These are phyloP conservation scores for Wallacemonas sp. DNA, from an alignment of 208 protist genomes.

Conservation along the genomic window DNA sequence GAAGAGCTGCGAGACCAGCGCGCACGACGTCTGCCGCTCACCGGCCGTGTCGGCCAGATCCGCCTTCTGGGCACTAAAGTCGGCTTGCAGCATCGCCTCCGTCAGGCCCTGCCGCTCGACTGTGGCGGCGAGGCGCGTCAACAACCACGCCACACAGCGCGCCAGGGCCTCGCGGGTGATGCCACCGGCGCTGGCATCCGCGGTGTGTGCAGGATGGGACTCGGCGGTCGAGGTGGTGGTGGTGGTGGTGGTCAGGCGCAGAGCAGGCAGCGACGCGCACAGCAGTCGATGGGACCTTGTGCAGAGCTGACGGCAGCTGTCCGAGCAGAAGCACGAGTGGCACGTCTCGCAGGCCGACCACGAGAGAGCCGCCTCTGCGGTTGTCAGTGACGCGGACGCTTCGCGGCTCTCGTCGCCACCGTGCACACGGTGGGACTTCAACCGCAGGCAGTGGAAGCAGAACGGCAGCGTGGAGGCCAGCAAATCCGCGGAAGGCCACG, in stretches of 20 bases:
- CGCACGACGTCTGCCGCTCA: slow-evolving; percentile 10
- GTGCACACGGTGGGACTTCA: slow-evolving; percentile 15
- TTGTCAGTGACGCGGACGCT: not conserved
- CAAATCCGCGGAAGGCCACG: slow-evolving; percentile 56
- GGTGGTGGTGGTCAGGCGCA: slow-evolving; percentile 23
- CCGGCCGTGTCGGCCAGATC: not conserved
- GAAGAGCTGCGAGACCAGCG: slow-evolving; percentile 66
- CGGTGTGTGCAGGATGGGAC: not conserved
- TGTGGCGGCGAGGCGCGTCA: slow-evolving; percentile 41
- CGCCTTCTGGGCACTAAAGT: slow-evolving; percentile 19
- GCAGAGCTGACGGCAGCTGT: slow-evolving; percentile 36
- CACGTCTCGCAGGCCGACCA: slow-evolving; percentile 41
- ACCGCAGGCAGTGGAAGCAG: slow-evolving; percentile 76
- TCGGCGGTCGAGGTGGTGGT: not conserved
- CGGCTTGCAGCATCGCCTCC: slow-evolving; percentile 40
- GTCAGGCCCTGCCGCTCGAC: slow-evolving; percentile 52
- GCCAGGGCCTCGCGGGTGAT: slow-evolving; percentile 74
- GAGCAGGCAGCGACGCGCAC: slow-evolving; percentile 34
- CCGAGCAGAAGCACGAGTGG: slow-evolving; percentile 63
- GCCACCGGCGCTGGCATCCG: not conserved
- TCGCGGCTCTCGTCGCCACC: not conserved
- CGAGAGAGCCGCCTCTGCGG: slow-evolving; percentile 16
- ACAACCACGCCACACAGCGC: slow-evolving; percentile 61
- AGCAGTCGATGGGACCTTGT: slow-evolving; percentile 52
- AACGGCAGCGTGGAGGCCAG: slow-evolving; percentile 44